Base-by-base conservation (phyloP, 73 alveolate species). In the Urostyla sp. region DNA sequence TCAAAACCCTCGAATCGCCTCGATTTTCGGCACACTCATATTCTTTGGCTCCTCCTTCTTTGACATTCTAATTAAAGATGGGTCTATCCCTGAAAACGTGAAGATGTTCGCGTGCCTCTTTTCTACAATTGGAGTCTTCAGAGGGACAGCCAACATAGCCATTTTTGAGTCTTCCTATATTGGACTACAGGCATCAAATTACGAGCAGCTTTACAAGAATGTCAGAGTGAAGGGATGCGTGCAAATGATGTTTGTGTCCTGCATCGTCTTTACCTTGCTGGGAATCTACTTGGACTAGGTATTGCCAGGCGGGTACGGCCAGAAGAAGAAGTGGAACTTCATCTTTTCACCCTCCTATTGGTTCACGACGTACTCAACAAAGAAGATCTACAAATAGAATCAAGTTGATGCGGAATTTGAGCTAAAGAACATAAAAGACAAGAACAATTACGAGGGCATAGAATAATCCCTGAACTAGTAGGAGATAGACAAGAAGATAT, bases 281-380 rank as follows among this genome's bases (percentile, higher is more conserved):
- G 99, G 97, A 46, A 87, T 90, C 37, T 95, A 92, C 75, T 75
- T 95, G 16, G 95, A 91, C 48, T 90, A 95, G 80, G 93, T 95
- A 37, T 32, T 95, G 5, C 94, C 63, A 18, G 44, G 94, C 30
- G 91, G 88, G 31, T 84, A 85, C 75, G 98, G 98, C 0, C 90
- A 92, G 0, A 77, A 88, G 75, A 88, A 87, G 56, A 90, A 89
- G n/a, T 77, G 86, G 83, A 77, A 85, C 61, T 95, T 90, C 84
- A 59, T 87, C 40, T 86, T 89, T 63, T 79, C 91, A 6, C 63
- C 56, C 23, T 56, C 67, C 10, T 95, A 51, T 79, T 66, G 80
- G 66, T 36, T 36, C 46, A 50, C 90, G 96, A 94, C 45, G 52
- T 18, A 50, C 76, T 24, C 52, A 28, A 45, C 31, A 74, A 44